A percentile compares a stretch with the other conserved stretches of the same genome.
These are phyloP conservation scores for Aspergillus sp. DNA, from an alignment of 2,329 filamentous ascomycete genomes.

Conservation along the genomic window DNA sequence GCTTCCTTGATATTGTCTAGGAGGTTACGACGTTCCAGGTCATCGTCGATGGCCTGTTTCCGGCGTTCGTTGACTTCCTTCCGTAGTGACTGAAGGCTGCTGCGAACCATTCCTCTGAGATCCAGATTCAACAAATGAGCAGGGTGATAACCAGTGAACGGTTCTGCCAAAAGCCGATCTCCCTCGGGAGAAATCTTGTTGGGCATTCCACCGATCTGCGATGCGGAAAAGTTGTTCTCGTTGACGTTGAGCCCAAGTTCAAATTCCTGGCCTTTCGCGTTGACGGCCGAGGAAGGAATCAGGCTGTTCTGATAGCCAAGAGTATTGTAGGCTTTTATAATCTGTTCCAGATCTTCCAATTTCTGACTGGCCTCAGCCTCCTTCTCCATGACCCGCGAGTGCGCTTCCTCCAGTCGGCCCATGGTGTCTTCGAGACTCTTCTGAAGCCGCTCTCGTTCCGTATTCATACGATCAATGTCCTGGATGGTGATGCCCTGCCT, in stretches of 20 bases:
- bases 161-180: constrained; percentile 76
- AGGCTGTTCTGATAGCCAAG: constrained; percentile 89
- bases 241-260: constrained; percentile 82
- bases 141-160: constrained; percentile 82
- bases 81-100: constrained; percentile 68
- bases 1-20: constrained; percentile 94
- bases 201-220: constrained; percentile 49
- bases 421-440: constrained; percentile 76
- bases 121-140: constrained; percentile 85
- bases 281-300: constrained; percentile 77
- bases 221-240: constrained; percentile 71
- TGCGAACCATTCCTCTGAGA: constrained; percentile 76
- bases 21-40: constrained; percentile 91
- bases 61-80: constrained; percentile 92
- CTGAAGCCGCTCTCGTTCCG: constrained; percentile 88
- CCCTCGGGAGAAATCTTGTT: constrained; percentile 47
- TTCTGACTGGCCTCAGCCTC: constrained; percentile 81
- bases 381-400: constrained; percentile 75
- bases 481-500: constrained; percentile 92
- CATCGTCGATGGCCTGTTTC: constrained; percentile 74
- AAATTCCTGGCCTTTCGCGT: constrained; percentile 79
- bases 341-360: constrained; percentile 86
- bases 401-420: constrained; percentile 75
- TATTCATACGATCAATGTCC: constrained; percentile 98
- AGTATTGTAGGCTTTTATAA: constrained; percentile 89